phyloP scores from a whole-genome alignment of 2,329 filamentous ascomycete species.

The Ambrosiella beaveri region DNA sequence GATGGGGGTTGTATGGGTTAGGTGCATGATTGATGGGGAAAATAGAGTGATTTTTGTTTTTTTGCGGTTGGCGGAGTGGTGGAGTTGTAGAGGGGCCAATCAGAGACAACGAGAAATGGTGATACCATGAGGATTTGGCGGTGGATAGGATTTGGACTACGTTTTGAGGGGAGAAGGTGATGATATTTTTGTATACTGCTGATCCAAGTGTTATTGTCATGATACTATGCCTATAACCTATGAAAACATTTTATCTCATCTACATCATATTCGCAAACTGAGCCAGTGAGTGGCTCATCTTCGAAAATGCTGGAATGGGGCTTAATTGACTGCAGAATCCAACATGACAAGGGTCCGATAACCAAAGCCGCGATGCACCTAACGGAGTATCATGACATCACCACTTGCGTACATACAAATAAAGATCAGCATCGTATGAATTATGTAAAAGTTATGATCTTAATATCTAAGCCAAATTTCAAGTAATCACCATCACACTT shows the following conservation, averaged over 20 bases:
- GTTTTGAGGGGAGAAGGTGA: background rate
- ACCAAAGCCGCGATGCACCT: background rate
- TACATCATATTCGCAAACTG: too few relatives aligned
- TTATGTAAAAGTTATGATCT: background rate
- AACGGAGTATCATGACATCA: background rate
- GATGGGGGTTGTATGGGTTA: background rate
- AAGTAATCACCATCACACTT: background rate
- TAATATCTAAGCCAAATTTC: background rate
- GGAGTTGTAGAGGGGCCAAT: background rate
- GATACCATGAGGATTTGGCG: too few relatives aligned
- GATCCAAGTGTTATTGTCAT: too few relatives aligned
- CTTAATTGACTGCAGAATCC: background rate
- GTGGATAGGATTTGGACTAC: background rate
- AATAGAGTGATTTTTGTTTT: background rate
- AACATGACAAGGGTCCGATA: background rate
- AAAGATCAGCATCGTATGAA: background rate
- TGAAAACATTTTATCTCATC: too few relatives aligned
- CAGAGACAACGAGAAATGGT: background rate
- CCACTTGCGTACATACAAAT: background rate
- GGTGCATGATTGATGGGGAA: background rate
- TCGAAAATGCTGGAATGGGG: background rate
- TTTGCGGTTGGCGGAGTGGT: background rate
- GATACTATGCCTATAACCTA: too few relatives aligned
- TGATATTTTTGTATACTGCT: background rate
- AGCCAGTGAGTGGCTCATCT: background rate